phyloP scores from a whole-genome alignment of 2,329 filamentous ascomycete species.

The Passalora sequoiae region DNA sequence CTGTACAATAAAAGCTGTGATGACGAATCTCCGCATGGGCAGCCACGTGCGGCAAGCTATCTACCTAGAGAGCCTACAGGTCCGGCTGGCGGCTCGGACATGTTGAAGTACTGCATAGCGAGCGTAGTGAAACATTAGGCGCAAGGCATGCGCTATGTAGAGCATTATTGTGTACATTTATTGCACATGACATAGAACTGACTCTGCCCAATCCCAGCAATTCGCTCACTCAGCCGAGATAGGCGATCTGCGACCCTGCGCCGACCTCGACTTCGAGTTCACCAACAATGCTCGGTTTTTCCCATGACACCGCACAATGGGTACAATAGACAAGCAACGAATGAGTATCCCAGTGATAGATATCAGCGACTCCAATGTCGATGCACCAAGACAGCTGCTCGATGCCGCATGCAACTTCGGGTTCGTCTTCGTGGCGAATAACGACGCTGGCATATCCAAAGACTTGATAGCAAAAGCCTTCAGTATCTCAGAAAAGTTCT shows the following conservation, averaged over 20 bases:
- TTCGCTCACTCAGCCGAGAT: not conserved
- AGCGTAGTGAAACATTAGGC: slow-evolving; percentile 11
- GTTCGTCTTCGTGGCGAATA: slow-evolving; percentile 83
- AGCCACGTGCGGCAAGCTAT: slow-evolving; percentile 17
- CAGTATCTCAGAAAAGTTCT: slow-evolving; percentile 66
- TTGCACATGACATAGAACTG: slow-evolving; percentile 1
- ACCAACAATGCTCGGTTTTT: not conserved
- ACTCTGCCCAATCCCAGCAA: not conserved
- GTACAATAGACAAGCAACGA: slow-evolving; percentile 5
- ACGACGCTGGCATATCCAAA: slow-evolving; percentile 57
- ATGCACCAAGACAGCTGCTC: slow-evolving; percentile 65
- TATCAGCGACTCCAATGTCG: slow-evolving; percentile 56
- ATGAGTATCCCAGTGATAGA: slow-evolving; percentile 72
- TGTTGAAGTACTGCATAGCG: slow-evolving; percentile 16
- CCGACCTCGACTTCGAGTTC: not conserved
- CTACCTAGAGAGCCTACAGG: slow-evolving; percentile 5
- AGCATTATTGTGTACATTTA: slow-evolving; percentile 20
- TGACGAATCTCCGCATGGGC: slow-evolving; percentile 6
- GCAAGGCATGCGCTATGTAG: slow-evolving; percentile 16
- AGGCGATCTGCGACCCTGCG: slow-evolving; percentile 2
- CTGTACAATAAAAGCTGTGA: slow-evolving; percentile 22
- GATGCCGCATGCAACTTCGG: slow-evolving; percentile 76
- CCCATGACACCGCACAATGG: slow-evolving; percentile 7
- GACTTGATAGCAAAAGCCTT: slow-evolving; percentile 67
- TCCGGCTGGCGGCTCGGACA: slow-evolving; percentile 9